Evolutionary conservation across 768 basidiomycete species (phyloP).

Genomic region (Hericium alpestre): DNA sequence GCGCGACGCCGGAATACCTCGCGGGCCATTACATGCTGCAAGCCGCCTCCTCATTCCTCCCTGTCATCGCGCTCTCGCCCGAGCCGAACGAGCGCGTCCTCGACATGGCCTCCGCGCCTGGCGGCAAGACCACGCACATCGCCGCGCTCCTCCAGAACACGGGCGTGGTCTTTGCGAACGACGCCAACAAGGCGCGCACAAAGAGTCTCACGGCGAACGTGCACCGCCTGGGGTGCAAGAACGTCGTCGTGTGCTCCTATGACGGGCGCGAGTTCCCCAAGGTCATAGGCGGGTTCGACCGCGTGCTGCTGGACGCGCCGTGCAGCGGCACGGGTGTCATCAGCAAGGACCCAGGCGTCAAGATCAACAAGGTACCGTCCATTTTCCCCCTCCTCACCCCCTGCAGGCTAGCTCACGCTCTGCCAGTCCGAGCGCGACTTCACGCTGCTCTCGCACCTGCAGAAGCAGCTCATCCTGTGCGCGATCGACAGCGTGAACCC

Average conservation of each 20-base stretch:
- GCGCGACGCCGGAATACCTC: constrained; percentile 96
- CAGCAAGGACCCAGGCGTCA: constrained; percentile 93
- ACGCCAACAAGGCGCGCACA: constrained; percentile 86
- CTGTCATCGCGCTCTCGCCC: constrained; percentile 90
- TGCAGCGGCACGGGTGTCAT: constrained; percentile 98
- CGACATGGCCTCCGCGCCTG: constrained; percentile 98
- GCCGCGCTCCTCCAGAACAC: constrained; percentile 96
- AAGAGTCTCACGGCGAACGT: constrained; percentile 96
- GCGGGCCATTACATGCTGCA: constrained; percentile 99
- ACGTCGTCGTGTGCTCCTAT: constrained; percentile 93
- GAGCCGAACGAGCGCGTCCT: constrained; percentile 89
- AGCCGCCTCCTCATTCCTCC: constrained; percentile 97
- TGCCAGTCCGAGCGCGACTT: constrained; percentile 88
- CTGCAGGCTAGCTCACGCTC: neutral
- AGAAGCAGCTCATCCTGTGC: constrained; percentile 96
- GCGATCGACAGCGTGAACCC: constrained; percentile 93
- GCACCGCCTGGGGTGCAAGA: constrained; percentile 95
- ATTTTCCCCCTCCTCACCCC: constrained; percentile 1
- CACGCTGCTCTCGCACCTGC: constrained; percentile 88
- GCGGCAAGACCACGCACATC: constrained; percentile 97
- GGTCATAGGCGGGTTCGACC: constrained; percentile 97
- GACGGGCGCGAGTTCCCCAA: constrained; percentile 97
- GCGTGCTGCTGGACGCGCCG: constrained; percentile 94
- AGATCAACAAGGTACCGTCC: constrained; percentile 81
- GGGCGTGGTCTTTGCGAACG: constrained; percentile 95